Conservation (phyloP, 2,329 filamentous ascomycete species). For the Xylariaceae sp. region DNA sequence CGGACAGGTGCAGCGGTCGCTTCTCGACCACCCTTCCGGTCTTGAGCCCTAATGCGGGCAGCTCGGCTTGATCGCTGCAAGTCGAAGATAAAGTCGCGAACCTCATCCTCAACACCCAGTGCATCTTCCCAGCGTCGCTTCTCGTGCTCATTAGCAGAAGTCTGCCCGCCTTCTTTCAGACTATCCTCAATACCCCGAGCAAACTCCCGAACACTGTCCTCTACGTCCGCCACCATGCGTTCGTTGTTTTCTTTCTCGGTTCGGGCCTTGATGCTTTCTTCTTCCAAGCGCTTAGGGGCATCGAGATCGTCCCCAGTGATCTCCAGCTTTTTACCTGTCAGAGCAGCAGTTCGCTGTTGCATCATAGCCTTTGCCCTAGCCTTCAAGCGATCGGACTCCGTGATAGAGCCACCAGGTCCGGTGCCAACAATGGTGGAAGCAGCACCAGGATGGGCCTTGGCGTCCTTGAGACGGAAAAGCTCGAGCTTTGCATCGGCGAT, state of each 20-base stretch:
- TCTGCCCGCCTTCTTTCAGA: constrained; percentile 74
- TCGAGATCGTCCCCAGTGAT: constrained; percentile 65
- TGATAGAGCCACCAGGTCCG: constrained; percentile 82
- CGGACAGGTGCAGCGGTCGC: constrained; percentile 41
- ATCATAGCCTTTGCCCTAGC: constrained; percentile 96
- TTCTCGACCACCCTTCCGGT: constrained; percentile 42
- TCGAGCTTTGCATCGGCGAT: constrained; percentile 90
- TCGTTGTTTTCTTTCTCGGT: constrained; percentile 92
- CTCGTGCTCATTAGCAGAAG: constrained; percentile 80
- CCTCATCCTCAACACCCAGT: constrained; percentile 90
- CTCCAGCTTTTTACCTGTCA: constrained; percentile 78
- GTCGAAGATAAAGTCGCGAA: constrained; percentile 97
- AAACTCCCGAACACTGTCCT: constrained; percentile 91
- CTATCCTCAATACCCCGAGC: constrained; percentile 77
- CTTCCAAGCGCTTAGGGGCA: constrained; percentile 78
- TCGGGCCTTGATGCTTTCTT: constrained; percentile 75
- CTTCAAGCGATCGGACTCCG: constrained; percentile 90
- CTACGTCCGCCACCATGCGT: constrained; percentile 92
- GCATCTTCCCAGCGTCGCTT: constrained; percentile 92
- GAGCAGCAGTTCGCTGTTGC: constrained; percentile 90
- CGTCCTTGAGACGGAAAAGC: constrained; percentile 87
- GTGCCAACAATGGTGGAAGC: constrained; percentile 81
- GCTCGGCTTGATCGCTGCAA: constrained; percentile 80
- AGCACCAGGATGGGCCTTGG: constrained; percentile 81
- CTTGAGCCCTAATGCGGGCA: constrained; percentile 60